Evolutionary conservation across 805 yeast genomes (phyloP), one percentile per base, ranked within the genome.

Genomic region (Starmerella kuoi): DNA sequence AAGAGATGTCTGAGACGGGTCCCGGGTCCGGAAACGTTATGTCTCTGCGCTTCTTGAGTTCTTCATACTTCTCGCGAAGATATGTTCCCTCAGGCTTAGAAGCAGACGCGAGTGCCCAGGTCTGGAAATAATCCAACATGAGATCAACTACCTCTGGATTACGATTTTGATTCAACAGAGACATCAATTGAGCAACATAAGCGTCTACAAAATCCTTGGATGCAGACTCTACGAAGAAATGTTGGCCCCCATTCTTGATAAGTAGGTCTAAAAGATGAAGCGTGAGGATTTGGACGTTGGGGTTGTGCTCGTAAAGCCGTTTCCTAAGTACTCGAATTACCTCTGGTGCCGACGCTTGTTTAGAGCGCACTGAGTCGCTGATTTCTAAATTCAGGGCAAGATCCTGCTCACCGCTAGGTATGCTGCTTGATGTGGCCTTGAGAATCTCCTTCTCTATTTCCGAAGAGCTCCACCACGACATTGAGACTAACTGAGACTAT

Each of bases 381-480:
- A 88, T 73, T 56, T 91, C 97, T 45, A 91, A 66, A 12, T 88
- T 86, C 35, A 69, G 63, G 12, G 74, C 67, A 23, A 66, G 55
- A 55, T 87, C 95, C 35, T 81, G 69, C 55, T 87, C 95, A 2
- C 96, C 96, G 55, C 79, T 76, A 4, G 96, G 96, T 35, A 87
- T 79, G n/a, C 82, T 66, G 59, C 85, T 94, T 12, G 40, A 25
- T n/a, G 48, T 47, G 3, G 50, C 51, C 9, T 71, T 74, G 41
- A 70, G 73, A 30, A 87, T 75, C 51, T 78, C 73, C 37, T 65
- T 68, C 51, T 80, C 91, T 31, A 82, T 52, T 20, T 66, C 62
- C 11, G 54, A 46, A 8, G 55, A 48, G 24, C 61, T 52, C 45
- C 58, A 62, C 68, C 68, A 64, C 34, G 63, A 57, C 64, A 52